phyloP scores from a whole-genome alignment of 2,329 filamentous ascomycete species.

The Ceratocystis lukuohia region DNA sequence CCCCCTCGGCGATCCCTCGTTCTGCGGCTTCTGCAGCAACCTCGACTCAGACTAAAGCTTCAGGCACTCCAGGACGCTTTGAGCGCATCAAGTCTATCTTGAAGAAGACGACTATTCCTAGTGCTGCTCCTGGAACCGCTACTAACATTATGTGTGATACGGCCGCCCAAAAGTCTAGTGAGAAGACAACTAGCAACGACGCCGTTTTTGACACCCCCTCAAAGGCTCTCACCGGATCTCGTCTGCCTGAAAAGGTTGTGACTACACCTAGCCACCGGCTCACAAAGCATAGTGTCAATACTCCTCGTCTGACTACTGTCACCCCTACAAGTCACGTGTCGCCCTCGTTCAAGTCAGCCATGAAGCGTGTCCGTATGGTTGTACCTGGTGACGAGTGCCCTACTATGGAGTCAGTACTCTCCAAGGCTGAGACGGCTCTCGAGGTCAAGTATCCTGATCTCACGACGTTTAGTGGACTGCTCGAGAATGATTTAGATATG shows the following conservation, averaged over 20 bases:
- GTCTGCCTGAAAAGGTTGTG: constrained; percentile 28
- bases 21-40: constrained; percentile 24
- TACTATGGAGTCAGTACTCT: constrained; percentile 25
- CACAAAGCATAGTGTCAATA: constrained; percentile 68
- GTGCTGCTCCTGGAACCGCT: background rate
- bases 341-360: constrained; percentile 18
- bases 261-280: constrained; percentile 56
- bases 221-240: constrained; percentile 31
- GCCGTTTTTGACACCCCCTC: constrained; percentile 25
- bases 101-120: constrained; percentile 28
- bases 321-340: constrained; percentile 15
- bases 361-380: constrained; percentile 20
- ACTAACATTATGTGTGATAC: too few species aligned
- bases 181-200: constrained; percentile 35
- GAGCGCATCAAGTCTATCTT: constrained; percentile 47
- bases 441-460: constrained; percentile 42
- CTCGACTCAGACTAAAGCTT: constrained; percentile 22
- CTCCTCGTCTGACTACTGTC: constrained; percentile 43
- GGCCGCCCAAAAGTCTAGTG: constrained; percentile 20
- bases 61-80: constrained; percentile 36
- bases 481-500: constrained; percentile 16
- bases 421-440: constrained; percentile 13
- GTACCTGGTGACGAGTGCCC: constrained; percentile 26
- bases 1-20: background rate
- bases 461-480: constrained; percentile 29